Percentiles rank a stretch among this genome's conserved stretches.
phyloP scores from a whole-genome alignment of 805 yeast species.

The Helenozyma baotianmanensis region DNA sequence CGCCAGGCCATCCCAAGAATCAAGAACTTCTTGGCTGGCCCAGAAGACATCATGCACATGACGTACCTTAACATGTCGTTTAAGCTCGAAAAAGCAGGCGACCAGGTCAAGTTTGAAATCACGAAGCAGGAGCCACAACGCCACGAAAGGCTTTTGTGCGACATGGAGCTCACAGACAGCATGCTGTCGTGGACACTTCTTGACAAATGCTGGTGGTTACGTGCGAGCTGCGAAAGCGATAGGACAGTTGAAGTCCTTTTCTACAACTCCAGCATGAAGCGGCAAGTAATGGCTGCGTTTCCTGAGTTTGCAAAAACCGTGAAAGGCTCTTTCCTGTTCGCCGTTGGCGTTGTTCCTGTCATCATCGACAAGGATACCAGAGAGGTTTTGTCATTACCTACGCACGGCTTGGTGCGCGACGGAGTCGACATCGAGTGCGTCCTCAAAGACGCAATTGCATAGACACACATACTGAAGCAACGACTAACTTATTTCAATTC shows the following conservation, averaged over 20 bases:
- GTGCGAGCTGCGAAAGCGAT: no score
- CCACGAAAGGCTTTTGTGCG: neutral
- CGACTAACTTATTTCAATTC: no score
- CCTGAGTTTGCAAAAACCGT: neutral
- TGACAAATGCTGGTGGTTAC: slow-evolving; percentile 15
- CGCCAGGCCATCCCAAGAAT: slow-evolving; percentile 27
- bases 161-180: neutral
- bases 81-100: neutral
- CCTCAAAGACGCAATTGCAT: neutral
- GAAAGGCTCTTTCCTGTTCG: no score
- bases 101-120: slow-evolving; percentile 1
- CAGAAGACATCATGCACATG: neutral
- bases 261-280: neutral
- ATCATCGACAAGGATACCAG: neutral
- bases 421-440: neutral
- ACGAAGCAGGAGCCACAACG: slow-evolving; percentile 7
- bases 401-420: neutral
- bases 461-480: no score
- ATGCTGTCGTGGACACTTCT: slow-evolving; percentile 8
- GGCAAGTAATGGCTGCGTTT: slow-evolving; percentile 1
- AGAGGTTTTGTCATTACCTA: slow-evolving; percentile 1
- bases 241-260: slow-evolving; percentile 1
- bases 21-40: slow-evolving; percentile 2
- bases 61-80: slow-evolving; percentile 11
- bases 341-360: slow-evolving; percentile 1